Evolutionary conservation across 768 basidiomycete genomes (phyloP).

Genomic region (Tricholoma furcatifolium): DNA sequence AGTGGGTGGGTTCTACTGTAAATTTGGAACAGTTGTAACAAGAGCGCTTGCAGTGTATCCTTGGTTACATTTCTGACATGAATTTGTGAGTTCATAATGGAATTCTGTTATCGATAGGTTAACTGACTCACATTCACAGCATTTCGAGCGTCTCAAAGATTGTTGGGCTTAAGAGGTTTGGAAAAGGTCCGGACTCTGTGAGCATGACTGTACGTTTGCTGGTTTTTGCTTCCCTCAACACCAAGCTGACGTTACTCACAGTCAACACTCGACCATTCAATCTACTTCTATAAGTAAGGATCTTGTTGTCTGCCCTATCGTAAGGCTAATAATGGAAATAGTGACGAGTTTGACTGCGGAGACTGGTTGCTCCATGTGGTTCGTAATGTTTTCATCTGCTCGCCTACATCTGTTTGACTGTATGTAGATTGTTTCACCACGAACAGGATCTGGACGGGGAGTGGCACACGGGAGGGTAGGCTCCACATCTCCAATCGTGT

Average conservation of each 20-base stretch:
- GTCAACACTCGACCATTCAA: constrained; percentile 78
- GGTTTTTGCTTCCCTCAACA: background rate
- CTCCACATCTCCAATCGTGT: constrained; percentile 3
- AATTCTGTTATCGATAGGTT: background rate
- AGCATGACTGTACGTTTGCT: constrained; percentile 58
- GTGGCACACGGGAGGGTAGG: constrained; percentile 71
- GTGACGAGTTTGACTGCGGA: constrained; percentile 72
- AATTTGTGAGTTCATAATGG: constrained; percentile 55
- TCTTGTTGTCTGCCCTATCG: background rate
- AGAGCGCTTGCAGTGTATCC: constrained; percentile 55
- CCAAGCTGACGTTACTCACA: constrained; percentile 20
- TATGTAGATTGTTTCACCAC: constrained; percentile 59
- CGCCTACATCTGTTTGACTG: background rate
- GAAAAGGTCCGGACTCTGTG: constrained; percentile 47
- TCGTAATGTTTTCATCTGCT: constrained; percentile 21
- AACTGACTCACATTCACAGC: constrained; percentile 33
- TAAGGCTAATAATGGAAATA: constrained; percentile 25
- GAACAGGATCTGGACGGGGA: constrained; percentile 63
- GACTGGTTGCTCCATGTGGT: constrained; percentile 83
- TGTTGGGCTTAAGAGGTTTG: constrained; percentile 49
- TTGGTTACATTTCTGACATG: constrained; percentile 77
- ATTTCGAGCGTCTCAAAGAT: constrained; percentile 53
- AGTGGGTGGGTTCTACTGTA: constrained; percentile 32
- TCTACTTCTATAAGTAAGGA: constrained; percentile 75
- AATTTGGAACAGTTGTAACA: background rate